Evolutionary conservation across 2,329 filamentous ascomycete genomes (phyloP), one percentile per base, ranked within the genome.

Genomic region (Sphaerulina musiva): DNA sequence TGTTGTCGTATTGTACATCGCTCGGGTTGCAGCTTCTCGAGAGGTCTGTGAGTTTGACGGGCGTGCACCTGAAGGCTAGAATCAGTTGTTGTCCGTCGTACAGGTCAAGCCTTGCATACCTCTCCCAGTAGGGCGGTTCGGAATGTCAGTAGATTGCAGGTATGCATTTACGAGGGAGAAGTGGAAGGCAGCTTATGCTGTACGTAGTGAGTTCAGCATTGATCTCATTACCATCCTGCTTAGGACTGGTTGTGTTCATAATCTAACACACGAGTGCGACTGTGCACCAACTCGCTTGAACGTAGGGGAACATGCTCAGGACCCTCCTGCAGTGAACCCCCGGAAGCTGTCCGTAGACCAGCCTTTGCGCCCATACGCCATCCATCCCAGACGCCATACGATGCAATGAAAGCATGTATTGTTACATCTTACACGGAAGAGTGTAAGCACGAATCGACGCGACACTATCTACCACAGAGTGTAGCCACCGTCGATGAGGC

Each of bases 401-500:
- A 38, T 38, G 34, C 34, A 38, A 38, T 38, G 12, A 29, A 51
- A 44, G 31, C 14, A 51, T 38, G 34, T 38, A 38, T n/a, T 38
- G 10, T 38, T 38, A 11, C 10, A 11, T 5, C 6, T 38, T 38
- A 38, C 34, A 38, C 34, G 34, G 34, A 38, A 38, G 34, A 38
- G 34, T 38, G 34, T 38, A n/a, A 38, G 23, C 14, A 38, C 34
- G 6, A 11, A 20, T 20, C 3, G 20, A 12, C 17, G 46, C 23
- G 14, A 39, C 44, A 20, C 10, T 40, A 31, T 58, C 55, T 67
- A 72, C 70, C 69, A 83, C 64, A 81, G 78, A 43, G 81, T 83
- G 75, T 86, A 86, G 46, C 83, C 83, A 64, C 83, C 84, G 65
- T 88, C 85, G 58, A 86, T 86, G 67, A 84, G 73, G 71, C 84